Evolutionary conservation across 352 stramenopile genomes (phyloP).

Genomic region (Achlya hypogyna): DNA sequence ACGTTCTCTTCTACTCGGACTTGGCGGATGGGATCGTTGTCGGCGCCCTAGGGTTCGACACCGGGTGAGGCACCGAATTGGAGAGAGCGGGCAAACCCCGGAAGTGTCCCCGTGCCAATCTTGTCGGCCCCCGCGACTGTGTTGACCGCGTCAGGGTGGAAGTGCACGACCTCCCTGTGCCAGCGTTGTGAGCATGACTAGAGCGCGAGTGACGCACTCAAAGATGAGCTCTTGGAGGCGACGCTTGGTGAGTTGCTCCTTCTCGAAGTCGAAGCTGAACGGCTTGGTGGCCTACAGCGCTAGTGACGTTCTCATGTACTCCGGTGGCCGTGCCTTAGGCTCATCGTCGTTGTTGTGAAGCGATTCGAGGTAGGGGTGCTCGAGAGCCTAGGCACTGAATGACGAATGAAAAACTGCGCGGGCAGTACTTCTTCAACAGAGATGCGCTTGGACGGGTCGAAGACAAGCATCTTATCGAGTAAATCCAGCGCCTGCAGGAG

Average conservation of each 20-base stretch:
- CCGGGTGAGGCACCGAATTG: too few species aligned
- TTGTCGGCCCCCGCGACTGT: neutral
- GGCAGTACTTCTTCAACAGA: constrained; percentile 82
- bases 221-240: constrained; percentile 83
- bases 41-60: too few species aligned
- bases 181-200: neutral
- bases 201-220: constrained; percentile 36
- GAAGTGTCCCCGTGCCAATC: neutral
- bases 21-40: too few species aligned
- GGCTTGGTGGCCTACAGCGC: constrained; percentile 26
- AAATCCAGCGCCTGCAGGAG: constrained; percentile 49
- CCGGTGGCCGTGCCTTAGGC: constrained; percentile 35
- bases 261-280: constrained; percentile 87
- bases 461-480: constrained; percentile 81
- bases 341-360: constrained; percentile 91
- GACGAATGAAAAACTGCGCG: too few species aligned
- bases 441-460: constrained; percentile 83
- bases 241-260: constrained; percentile 70
- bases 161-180: constrained; percentile 18
- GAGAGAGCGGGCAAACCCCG: neutral
- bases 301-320: neutral
- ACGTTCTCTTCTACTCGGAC: too few species aligned
- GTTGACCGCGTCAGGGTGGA: constrained; percentile 9
- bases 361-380: constrained; percentile 84
- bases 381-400: constrained; percentile 71